These are phyloP conservation scores for Poterioochromonas sp. DNA, from an alignment of 352 stramenopile genomes.

Conservation along the genomic window DNA sequence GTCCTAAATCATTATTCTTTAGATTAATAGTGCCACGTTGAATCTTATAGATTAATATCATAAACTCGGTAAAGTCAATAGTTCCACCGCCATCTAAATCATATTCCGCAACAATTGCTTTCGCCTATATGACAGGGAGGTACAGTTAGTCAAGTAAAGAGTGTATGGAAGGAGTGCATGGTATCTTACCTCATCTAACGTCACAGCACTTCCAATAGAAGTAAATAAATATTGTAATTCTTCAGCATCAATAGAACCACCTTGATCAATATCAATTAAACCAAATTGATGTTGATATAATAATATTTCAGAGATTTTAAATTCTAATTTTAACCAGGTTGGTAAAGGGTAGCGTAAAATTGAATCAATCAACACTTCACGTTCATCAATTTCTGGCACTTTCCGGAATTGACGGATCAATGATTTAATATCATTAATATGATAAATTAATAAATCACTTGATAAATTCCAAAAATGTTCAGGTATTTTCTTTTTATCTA, in stretches of 20 bases:
- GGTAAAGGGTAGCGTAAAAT: not conserved
- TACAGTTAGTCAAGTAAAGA: no score
- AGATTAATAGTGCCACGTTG: not conserved
- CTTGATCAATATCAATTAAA: not conserved
- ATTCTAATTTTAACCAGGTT: not conserved
- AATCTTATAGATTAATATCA: not conserved
- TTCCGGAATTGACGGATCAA: not conserved
- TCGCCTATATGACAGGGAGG: not conserved
- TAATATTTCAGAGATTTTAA: not conserved
- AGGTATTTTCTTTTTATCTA: not conserved
- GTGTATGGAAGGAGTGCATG: no score
- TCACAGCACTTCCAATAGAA: not conserved
- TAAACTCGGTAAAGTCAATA: slow-evolving; percentile 9
- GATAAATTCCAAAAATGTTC: not conserved
- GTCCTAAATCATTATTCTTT: not conserved
- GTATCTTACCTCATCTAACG: no score
- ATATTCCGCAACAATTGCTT: not conserved
- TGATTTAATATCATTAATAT: not conserved
- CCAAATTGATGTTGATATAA: slow-evolving; percentile 1
- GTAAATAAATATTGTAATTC: not conserved
- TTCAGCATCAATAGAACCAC: not conserved
- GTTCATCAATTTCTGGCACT: no score
- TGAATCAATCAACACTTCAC: not conserved
- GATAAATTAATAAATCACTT: not conserved
- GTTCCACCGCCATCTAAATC: slow-evolving; percentile 4